Evolutionary conservation across 805 yeast species (phyloP).

Genomic region (Candida khao-thaluensis): DNA sequence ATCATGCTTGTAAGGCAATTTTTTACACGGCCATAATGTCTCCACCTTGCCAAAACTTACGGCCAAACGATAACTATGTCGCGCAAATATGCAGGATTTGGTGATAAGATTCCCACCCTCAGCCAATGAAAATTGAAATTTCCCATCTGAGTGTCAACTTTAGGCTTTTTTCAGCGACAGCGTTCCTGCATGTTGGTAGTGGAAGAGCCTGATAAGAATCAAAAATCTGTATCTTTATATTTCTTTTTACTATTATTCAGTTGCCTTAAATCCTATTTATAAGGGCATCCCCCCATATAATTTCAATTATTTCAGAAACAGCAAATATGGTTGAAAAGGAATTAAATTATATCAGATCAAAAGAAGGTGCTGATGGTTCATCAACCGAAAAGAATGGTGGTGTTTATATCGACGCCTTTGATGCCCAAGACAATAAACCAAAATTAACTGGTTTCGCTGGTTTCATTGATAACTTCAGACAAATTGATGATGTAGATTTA

Average conservation of each 20-base stretch:
- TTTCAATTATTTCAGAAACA: no score
- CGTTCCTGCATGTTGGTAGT: background rate
- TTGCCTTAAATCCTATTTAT: background rate
- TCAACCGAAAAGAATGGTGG: constrained; percentile 41
- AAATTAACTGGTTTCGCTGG: constrained; percentile 22
- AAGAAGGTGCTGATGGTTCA: constrained; percentile 28
- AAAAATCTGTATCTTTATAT: background rate
- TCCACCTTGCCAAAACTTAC: background rate
- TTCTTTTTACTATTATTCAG: constrained; percentile 3
- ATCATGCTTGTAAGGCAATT: constrained; percentile 6
- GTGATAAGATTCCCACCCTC: background rate
- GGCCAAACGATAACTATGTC: background rate
- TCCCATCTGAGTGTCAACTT: background rate
- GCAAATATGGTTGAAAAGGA: constrained; percentile 40
- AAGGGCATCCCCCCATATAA: background rate
- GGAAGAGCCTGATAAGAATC: background rate
- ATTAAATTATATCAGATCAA: constrained; percentile 38
- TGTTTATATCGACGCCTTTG: constrained; percentile 32
- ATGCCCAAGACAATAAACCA: constrained; percentile 19
- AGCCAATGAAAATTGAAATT: background rate
- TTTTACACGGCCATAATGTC: background rate
- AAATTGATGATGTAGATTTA: constrained; percentile 33
- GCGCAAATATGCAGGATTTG: background rate
- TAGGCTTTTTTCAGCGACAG: background rate
- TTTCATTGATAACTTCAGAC: constrained; percentile 31